A percentile compares a stretch with the other conserved stretches of the same genome.
Evolutionary conservation across 176 grass and related monocot species (phyloP).

Genomic region (Otatea glauca): DNA sequence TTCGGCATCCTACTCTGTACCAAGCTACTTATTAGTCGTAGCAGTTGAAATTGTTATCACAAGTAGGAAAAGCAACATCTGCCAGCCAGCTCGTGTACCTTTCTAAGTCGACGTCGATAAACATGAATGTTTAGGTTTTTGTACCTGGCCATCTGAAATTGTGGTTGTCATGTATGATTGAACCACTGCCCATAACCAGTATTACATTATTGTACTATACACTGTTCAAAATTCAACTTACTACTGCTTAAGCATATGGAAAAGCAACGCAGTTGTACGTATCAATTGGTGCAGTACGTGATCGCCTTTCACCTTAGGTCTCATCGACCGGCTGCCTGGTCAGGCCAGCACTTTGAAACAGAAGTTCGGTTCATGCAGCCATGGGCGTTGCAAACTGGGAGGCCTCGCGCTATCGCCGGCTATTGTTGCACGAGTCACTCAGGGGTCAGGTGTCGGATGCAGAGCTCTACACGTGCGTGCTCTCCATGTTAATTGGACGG

Average conservation of each 20-base stretch:
- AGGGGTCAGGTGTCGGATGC: neutral
- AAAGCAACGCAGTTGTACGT: neutral
- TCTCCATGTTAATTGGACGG: neutral
- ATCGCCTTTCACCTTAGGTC: neutral
- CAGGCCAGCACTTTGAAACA: conserved; percentile 27
- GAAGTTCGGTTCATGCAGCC: neutral
- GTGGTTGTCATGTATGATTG: neutral
- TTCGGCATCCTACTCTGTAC: neutral
- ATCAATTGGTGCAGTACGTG: neutral
- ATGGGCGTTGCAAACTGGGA: neutral
- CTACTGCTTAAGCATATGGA: neutral
- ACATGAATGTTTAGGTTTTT: neutral
- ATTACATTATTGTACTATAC: neutral
- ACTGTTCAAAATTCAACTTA: neutral
- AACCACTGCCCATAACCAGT: neutral
- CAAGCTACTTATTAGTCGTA: conserved; percentile 1
- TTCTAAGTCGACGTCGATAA: neutral
- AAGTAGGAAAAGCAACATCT: neutral
- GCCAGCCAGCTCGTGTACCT: neutral
- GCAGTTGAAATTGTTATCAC: neutral
- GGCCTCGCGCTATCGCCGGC: neutral
- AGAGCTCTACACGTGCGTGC: neutral
- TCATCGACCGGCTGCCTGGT: neutral
- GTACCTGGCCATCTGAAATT: neutral
- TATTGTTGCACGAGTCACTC: neutral